Conservation (phyloP, 345 rosid species). For the Camelina neglecta region DNA sequence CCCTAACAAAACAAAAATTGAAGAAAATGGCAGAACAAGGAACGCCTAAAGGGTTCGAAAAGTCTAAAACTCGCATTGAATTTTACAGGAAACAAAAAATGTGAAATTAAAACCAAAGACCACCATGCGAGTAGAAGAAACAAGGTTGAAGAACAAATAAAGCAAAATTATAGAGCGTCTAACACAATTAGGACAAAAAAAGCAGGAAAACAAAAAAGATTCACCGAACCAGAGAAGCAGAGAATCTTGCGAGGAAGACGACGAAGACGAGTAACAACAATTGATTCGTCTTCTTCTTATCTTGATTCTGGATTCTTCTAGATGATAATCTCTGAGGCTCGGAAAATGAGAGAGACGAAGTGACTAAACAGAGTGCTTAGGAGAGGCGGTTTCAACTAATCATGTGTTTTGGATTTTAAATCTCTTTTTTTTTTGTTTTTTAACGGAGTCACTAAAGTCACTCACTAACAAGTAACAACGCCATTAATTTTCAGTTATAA, state of each 20-base stretch:
- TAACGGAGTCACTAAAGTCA: not conserved
- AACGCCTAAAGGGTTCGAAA: not conserved
- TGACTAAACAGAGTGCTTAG: not conserved
- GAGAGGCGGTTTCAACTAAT: not conserved
- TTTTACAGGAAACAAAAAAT: not conserved
- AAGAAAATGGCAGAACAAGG: not conserved
- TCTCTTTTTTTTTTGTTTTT: no score
- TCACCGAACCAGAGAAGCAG: not conserved
- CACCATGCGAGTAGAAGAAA: no score
- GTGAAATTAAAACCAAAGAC: not conserved
- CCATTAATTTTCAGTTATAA: not conserved
- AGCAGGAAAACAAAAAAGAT: not conserved
- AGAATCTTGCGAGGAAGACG: not conserved
- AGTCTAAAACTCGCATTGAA: not conserved
- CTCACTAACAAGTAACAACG: not conserved
- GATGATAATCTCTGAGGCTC: not conserved
- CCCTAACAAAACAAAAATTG: not conserved
- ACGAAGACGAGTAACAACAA: not conserved
- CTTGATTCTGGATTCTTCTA: not conserved
- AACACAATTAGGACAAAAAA: not conserved
- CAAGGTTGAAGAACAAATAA: not conserved
- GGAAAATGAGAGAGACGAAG: not conserved
- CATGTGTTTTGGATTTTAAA: not conserved
- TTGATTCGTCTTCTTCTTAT: no score
- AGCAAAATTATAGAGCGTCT: not conserved